Base-by-base conservation (phyloP, 306 rosid species). In the Sophora flavescens region DNA sequence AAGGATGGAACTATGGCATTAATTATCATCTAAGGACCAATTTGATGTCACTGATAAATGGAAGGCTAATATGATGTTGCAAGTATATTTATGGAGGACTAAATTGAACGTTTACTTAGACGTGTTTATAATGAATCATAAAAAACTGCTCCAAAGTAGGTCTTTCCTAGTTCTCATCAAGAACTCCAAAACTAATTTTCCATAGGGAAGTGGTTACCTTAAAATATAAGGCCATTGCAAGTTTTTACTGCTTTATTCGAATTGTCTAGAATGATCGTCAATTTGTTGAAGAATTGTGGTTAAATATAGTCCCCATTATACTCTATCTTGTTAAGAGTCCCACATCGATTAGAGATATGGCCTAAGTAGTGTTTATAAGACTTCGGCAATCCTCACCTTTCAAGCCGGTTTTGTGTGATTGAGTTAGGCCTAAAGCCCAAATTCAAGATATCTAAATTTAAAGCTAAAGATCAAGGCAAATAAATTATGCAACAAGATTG, bases 401-500 rank as follows among this genome's bases (percentile, higher is more conserved):
- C n/a, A n/a, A n/a, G n/a, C n/a, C n/a, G n/a, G n/a, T n/a, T n/a
- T n/a, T n/a, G n/a, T n/a, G n/a, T n/a, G n/a, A n/a, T n/a, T n/a
- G n/a, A n/a, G n/a, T n/a, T n/a, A n/a, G n/a, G n/a, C n/a, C n/a
- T n/a, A n/a, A n/a, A n/a, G n/a, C n/a, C n/a, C n/a, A n/a, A n/a
- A n/a, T n/a, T n/a, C n/a, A n/a, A n/a, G n/a, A n/a, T n/a, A n/a
- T n/a, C 36, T 17, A 39, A 36, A 16, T 6, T 28, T 30, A 44
- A 41, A 22, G 67, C 77, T 57, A 14, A 6, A 45, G 74, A 52
- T 75, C 63, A 2, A 8, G 35, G 9, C 28, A 41, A 54, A 63
- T 17, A 56, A 63, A 63, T 8, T 74, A 14, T 39, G 35, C 8
- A n/a, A 39, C 14, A 35, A 74, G 76, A 56, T 56, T 12, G 66